Evolutionary conservation across 2,329 filamentous ascomycete genomes (phyloP).

Genomic region (Calonectria pauciramosa): DNA sequence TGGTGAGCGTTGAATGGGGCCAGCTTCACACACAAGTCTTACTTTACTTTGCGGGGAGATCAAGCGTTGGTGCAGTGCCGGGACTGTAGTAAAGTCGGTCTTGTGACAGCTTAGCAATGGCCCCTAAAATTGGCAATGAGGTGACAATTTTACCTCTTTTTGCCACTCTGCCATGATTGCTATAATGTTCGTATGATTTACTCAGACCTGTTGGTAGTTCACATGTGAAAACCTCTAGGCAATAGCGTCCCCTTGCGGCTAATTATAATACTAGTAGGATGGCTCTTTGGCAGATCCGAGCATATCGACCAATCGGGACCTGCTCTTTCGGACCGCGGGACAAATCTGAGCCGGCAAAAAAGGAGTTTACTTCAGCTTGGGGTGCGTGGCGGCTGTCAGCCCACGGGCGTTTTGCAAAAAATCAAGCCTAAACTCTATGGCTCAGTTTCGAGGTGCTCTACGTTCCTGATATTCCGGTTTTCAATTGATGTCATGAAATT

Average conservation of each 20-base stretch:
- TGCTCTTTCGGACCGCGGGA: background rate
- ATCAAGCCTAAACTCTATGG: background rate
- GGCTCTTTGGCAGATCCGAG: too few relatives aligned
- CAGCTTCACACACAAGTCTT: background rate
- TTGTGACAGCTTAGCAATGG: background rate
- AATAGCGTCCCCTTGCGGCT: too few relatives aligned
- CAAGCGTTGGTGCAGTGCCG: background rate
- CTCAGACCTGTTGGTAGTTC: too few relatives aligned
- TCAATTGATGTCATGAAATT: background rate
- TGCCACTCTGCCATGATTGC: conserved; percentile 6
- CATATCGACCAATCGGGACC: background rate
- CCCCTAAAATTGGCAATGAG: background rate
- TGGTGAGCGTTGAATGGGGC: background rate
- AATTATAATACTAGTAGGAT: background rate
- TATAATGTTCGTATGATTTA: background rate
- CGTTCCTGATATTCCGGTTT: background rate
- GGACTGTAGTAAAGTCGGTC: conserved; percentile 9
- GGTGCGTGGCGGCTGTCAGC: background rate
- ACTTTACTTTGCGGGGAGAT: background rate
- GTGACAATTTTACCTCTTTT: background rate
- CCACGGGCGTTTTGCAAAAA: background rate
- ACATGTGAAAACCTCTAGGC: background rate
- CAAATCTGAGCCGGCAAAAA: background rate
- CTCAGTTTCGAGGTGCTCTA: background rate
- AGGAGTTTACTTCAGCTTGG: background rate